Evolutionary conservation across 106 monocot genomes (phyloP), one percentile per base, ranked within the genome.

Genomic region (Allium sativum): DNA sequence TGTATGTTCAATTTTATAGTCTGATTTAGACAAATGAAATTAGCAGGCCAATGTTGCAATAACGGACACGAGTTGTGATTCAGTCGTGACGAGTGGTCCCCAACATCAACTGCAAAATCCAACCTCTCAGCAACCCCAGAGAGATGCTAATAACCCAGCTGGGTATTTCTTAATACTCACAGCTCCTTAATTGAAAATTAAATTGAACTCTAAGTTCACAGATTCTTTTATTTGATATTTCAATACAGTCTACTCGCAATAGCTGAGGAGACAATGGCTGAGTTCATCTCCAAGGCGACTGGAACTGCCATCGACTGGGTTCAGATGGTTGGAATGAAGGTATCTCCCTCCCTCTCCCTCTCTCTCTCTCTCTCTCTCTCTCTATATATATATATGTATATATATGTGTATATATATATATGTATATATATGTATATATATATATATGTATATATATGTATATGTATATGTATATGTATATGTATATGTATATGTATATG

Each of bases 281-380:
- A 88, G 83, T 88, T 88, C 75, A 74, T 88, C 1, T 72, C 83
- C 10, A 88, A 88, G 70, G 88, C 88, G 45, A 88, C 88, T 42
- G 88, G 88, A 80, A 88, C 88, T 62, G 88, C 88, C 66, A 79
- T 88, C 56, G 74, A 88, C 44, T 88, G 88, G 88, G 88, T 88
- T 69, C 88, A 88, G 73, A 80, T 88, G 83, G 83, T 83, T 77
- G 88, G 88, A 75, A 88, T 88, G 88, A 88, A 88, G 88, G 88
- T 87, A 47, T 48, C 44, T 40, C 21, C 43, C 31, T 31, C 5
- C 5, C 31, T n/a, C n/a, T n/a, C n/a, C n/a, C n/a, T n/a, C n/a
- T n/a, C n/a, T n/a, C n/a, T n/a, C n/a, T n/a, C n/a, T n/a, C n/a
- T n/a, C n/a, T n/a, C n/a, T n/a, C n/a, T n/a, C n/a, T n/a, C n/a